phyloP scores from a whole-genome alignment of 257 asterid genomes.

The Ilex aquifolium region DNA sequence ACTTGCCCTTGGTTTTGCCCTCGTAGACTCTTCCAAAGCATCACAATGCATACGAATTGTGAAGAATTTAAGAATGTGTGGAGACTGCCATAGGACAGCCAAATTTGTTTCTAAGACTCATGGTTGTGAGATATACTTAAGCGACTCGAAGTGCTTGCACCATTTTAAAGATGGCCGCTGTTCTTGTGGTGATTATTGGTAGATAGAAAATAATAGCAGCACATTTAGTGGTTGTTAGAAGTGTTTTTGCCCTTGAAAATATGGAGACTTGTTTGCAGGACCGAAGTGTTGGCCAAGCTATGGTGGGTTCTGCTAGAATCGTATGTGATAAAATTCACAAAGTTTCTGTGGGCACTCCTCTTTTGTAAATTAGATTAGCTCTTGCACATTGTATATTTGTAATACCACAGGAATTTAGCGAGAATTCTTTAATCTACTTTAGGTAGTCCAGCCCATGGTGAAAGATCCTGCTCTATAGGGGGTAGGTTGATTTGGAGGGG shows the following conservation, averaged over 20 bases:
- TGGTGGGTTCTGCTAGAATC: too few species aligned
- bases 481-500: constrained; percentile 93
- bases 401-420: too few species aligned
- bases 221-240: too few species aligned
- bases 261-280: not conserved
- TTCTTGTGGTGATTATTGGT: constrained; percentile 87
- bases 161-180: constrained; percentile 71
- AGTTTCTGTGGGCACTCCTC: too few species aligned
- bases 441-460: constrained; percentile 38
- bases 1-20: constrained; percentile 57
- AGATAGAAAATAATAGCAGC: constrained; percentile 5
- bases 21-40: constrained; percentile 29
- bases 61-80: constrained; percentile 68
- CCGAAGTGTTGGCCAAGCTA: constrained; percentile 5
- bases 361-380: too few species aligned
- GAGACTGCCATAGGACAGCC: constrained; percentile 58
- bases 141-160: constrained; percentile 68
- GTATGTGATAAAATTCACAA: too few species aligned
- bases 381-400: too few species aligned
- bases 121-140: constrained; percentile 47
- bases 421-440: not conserved
- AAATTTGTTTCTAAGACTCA: constrained; percentile 40
- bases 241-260: not conserved
- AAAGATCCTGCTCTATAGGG: constrained; percentile 68
- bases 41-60: constrained; percentile 41